Conservation (phyloP, 805 yeast species). For the Lipomyces yamanashiensis region DNA sequence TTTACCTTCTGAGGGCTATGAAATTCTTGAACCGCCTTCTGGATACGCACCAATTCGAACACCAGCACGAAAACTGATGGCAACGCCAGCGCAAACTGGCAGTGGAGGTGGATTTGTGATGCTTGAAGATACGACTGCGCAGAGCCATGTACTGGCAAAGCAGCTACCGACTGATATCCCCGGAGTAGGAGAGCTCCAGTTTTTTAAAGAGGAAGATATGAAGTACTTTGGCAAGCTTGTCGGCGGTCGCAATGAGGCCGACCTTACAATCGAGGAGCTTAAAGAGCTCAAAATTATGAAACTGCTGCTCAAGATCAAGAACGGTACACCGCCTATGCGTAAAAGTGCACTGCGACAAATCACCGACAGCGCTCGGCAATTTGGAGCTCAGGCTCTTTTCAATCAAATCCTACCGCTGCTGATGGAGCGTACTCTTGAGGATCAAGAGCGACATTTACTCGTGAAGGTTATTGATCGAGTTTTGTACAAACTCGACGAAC, state of each 20-base stretch:
- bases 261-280: slow-evolving; percentile 56
- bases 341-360: slow-evolving; percentile 70
- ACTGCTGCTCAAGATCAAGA: slow-evolving; percentile 70
- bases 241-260: slow-evolving; percentile 42
- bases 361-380: slow-evolving; percentile 62
- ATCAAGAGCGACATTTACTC: slow-evolving; percentile 79
- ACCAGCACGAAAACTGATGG: slow-evolving; percentile 48
- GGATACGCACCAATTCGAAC: slow-evolving; percentile 49
- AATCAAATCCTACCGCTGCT: slow-evolving; percentile 75
- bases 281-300: slow-evolving; percentile 66
- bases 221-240: slow-evolving; percentile 70
- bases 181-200: slow-evolving; percentile 67
- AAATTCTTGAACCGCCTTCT: slow-evolving; percentile 52
- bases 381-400: slow-evolving; percentile 74
- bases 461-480: slow-evolving; percentile 77
- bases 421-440: slow-evolving; percentile 71
- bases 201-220: slow-evolving; percentile 72
- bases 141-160: slow-evolving; percentile 43
- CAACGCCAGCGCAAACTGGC: slow-evolving; percentile 35
- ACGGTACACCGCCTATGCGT: slow-evolving; percentile 72
- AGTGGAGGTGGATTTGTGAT: slow-evolving; percentile 50
- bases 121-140: slow-evolving; percentile 54
- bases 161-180: slow-evolving; percentile 58
- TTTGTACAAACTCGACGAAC: slow-evolving; percentile 65
- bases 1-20: slow-evolving; percentile 58